Conservation (phyloP, 1,284 basidiomycete genomes). For the Pseudozyma flocculosa region DNA sequence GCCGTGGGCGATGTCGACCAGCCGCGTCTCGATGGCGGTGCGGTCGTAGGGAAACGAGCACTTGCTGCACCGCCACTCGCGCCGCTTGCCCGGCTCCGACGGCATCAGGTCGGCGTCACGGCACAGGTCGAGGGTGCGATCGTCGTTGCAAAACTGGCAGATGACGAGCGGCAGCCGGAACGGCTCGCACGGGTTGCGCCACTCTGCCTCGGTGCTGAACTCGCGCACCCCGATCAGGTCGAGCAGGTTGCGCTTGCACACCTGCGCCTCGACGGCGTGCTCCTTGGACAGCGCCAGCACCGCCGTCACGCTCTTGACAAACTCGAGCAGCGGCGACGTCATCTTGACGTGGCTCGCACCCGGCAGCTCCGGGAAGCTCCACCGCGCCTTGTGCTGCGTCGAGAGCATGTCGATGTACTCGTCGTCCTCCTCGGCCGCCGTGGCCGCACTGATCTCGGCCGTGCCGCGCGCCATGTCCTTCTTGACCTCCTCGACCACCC, state of each 20-base stretch:
- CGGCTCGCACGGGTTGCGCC: slow-evolving; percentile 88
- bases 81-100: slow-evolving; percentile 22
- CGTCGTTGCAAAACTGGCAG: slow-evolving; percentile 82
- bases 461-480: slow-evolving; percentile 13
- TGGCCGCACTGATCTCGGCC: slow-evolving; percentile 60
- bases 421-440: slow-evolving; percentile 64
- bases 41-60: slow-evolving; percentile 89
- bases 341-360: slow-evolving; percentile 78
- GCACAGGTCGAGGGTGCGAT: slow-evolving; percentile 91
- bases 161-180: slow-evolving; percentile 84
- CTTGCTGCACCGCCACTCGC: slow-evolving; percentile 58
- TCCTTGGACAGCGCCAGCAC: slow-evolving; percentile 71
- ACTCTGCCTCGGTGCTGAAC: slow-evolving; percentile 63
- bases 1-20: slow-evolving; percentile 74
- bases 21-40: slow-evolving; percentile 76
- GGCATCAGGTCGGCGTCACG: slow-evolving; percentile 85
- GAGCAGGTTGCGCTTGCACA: slow-evolving; percentile 84
- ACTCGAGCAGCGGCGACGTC: slow-evolving; percentile 77
- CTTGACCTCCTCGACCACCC: slow-evolving; percentile 68
- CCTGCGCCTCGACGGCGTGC: slow-evolving; percentile 77
- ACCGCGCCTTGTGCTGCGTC: slow-evolving; percentile 60
- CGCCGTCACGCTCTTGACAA: slow-evolving; percentile 84
- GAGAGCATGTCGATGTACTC: slow-evolving; percentile 58
- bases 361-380: slow-evolving; percentile 77
- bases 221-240: slow-evolving; percentile 85